These are phyloP conservation scores for Talaromyces pinophilus DNA, from an alignment of 2,329 filamentous ascomycete genomes.

Conservation along the genomic window DNA sequence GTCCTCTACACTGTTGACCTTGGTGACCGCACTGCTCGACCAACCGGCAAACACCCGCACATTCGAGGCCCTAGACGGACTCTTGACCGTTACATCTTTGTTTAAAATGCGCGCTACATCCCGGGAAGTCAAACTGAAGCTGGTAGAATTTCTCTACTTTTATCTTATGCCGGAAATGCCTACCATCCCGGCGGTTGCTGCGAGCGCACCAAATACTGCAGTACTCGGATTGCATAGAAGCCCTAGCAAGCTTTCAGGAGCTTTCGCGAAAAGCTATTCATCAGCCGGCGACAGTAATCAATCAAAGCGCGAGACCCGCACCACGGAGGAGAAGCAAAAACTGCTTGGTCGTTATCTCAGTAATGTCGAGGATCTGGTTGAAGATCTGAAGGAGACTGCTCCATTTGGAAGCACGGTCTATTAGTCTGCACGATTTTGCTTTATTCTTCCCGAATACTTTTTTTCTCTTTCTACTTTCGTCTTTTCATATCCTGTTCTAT, in stretches of 20 bases:
- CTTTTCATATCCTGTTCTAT: constrained; percentile 2
- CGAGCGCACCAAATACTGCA: constrained; percentile 43
- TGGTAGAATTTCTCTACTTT: constrained; percentile 98
- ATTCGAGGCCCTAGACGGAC: constrained; percentile 88
- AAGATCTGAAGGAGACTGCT: constrained; percentile 76
- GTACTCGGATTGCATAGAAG: constrained; percentile 61
- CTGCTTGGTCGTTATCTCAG: constrained; percentile 74
- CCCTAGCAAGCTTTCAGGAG: constrained; percentile 66
- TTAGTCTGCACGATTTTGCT: constrained; percentile 23
- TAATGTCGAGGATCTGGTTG: constrained; percentile 81
- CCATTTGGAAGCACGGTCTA: constrained; percentile 64
- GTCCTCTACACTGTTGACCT: constrained; percentile 81
- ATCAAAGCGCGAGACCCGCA: constrained; percentile 53
- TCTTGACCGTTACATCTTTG: constrained; percentile 85
- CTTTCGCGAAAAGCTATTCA: constrained; percentile 51
- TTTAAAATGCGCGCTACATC: constrained; percentile 87
- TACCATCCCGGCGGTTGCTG: constrained; percentile 26
- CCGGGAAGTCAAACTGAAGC: constrained; percentile 87
- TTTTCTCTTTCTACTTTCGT: neutral
- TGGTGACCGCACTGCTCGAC: constrained; percentile 85
- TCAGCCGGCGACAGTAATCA: constrained; percentile 30
- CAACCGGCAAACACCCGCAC: constrained; percentile 84
- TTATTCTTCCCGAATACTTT: neutral
- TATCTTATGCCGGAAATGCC: constrained; percentile 92
- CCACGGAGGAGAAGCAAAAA: constrained; percentile 78